Evolutionary conservation across 73 alveolate species (phyloP), one percentile per base, ranked within the genome.

Genomic region (Blepharisma stoltei): DNA sequence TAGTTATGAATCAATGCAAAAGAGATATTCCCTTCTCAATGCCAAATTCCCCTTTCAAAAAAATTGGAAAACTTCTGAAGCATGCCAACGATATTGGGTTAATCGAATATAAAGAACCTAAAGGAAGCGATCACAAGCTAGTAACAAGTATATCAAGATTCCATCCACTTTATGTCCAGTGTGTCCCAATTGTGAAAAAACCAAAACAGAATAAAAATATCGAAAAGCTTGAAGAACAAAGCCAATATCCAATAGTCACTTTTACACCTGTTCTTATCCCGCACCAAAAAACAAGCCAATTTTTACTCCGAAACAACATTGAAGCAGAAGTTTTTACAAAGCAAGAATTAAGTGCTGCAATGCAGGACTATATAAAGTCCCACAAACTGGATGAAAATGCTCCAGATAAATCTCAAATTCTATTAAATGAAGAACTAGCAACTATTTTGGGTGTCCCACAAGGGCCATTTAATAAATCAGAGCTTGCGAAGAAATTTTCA

Each of bases 1-100:
- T n/a, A 14, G 37, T 18, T 9, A 60, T 60, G 73, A 60, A 60
- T 25, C 38, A 38, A 18, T 60, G 73, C 73, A 60, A 25, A 60
- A 14, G 73, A 9, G 14, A 8, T 14, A 14, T 18, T 9, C n/a
- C 14, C 18, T 38, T 60, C 49, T 8, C 14, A 8, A 14, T 60
- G n/a, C 2, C 38, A 8, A 14, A 5, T 14, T 14, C 49, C 11
- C 23, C 73, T 9, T 60, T 20, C 46, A 60, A 60, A 60, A 60
- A 60, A 25, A n/a, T 60, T 5, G 73, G 73, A 20, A 60, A 60
- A 25, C 23, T 60, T 25, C 73, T 60, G 3, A 11, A 60, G 18
- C 73, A 60, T 25, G 73, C 73, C 14, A n/a, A 25, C 47, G 23
- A 60, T 8, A 8, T 60, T 9, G 49, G 46, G 23, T 3, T 60